Conservation (phyloP, 768 basidiomycete genomes). For the Naganishia friedmannii region DNA sequence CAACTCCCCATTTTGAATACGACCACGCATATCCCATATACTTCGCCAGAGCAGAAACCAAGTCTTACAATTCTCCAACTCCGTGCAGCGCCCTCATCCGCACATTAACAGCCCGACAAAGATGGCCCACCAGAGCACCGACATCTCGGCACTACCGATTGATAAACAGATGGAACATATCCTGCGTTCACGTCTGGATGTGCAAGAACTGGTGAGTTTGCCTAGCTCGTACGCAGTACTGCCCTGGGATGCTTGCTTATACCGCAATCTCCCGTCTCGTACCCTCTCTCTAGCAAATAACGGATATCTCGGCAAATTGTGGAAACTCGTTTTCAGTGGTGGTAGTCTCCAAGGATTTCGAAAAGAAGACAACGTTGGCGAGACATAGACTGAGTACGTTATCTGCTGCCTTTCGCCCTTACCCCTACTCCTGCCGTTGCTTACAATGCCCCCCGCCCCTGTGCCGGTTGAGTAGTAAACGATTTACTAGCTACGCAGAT, state of each 20-base stretch:
- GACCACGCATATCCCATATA: no score
- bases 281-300: no score
- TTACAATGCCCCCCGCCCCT: not conserved
- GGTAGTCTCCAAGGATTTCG: slow-evolving; percentile 48
- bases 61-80: not conserved
- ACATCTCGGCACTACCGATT: slow-evolving; percentile 16
- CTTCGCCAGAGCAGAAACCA: no score
- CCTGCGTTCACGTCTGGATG: slow-evolving; percentile 23
- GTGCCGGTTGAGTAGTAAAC: slow-evolving; percentile 44
- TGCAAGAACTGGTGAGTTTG: slow-evolving; percentile 22
- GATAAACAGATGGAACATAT: slow-evolving; percentile 24
- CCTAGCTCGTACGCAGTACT: not conserved
- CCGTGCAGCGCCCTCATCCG: no score
- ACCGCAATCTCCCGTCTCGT: no score
- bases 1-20: no score
- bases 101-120: not conserved
- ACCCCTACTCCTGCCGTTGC: no score
- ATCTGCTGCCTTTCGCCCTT: no score
- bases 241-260: no score
- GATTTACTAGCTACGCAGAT: slow-evolving; percentile 46
- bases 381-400: slow-evolving; percentile 49
- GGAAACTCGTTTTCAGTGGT: slow-evolving; percentile 47
- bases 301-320: slow-evolving; percentile 51
- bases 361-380: slow-evolving; percentile 46
- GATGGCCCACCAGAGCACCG: not conserved